phyloP scores from a whole-genome alignment of 139 green algal genomes.

The Closterium sp. region DNA sequence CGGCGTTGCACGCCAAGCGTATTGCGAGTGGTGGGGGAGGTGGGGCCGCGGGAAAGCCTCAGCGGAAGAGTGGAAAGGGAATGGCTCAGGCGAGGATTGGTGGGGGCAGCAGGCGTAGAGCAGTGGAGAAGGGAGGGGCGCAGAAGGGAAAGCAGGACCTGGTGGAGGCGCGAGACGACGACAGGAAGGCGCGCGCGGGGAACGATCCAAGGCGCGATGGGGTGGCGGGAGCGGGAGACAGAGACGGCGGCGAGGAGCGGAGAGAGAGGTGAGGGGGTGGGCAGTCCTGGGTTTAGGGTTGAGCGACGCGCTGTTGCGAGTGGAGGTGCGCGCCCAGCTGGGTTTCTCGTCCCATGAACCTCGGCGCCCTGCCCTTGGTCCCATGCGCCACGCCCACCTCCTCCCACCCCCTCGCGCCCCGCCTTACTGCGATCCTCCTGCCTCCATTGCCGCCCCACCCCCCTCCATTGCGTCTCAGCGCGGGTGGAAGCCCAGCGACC shows the following conservation, averaged over 20 bases:
- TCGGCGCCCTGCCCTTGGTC: background rate
- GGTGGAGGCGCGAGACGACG: too few relatives aligned
- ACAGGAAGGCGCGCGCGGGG: background rate
- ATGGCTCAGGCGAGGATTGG: background rate
- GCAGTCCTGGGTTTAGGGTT: background rate
- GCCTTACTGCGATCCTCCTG: background rate
- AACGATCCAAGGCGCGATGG: background rate
- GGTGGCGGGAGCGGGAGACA: background rate
- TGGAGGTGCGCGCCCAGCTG: background rate
- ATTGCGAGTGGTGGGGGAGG: background rate
- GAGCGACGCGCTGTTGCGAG: background rate
- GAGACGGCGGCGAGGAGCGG: background rate
- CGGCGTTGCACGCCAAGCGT: background rate
- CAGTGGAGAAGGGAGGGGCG: background rate
- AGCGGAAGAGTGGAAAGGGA: background rate
- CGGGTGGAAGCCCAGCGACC: background rate
- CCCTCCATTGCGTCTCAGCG: background rate
- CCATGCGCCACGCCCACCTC: background rate
- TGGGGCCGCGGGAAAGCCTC: background rate
- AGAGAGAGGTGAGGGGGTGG: background rate
- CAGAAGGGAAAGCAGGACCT: background rate
- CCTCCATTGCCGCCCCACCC: background rate
- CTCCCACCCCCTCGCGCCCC: background rate
- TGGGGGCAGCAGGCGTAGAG: background rate
- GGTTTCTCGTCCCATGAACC: background rate